A percentile compares a stretch with the other conserved stretches of the same genome.
phyloP scores from a whole-genome alignment of 148 eudicot genomes.

The Vaccinium corymbosum region DNA sequence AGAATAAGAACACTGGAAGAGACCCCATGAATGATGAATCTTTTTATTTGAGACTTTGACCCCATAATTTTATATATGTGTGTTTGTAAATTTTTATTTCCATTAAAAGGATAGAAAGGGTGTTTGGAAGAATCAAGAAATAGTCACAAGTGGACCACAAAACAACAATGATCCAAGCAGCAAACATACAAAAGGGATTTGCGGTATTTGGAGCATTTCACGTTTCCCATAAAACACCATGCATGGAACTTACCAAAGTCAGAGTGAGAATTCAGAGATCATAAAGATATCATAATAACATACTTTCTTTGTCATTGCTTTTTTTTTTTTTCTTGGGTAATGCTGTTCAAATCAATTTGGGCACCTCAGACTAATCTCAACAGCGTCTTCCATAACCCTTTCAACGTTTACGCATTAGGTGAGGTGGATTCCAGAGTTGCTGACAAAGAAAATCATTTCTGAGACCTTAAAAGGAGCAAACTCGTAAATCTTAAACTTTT shows the following conservation, averaged over 20 bases:
- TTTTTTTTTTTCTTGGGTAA: no score
- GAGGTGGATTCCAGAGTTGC: no score
- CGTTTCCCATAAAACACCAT: slow-evolving; percentile 17
- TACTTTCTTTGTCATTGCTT: slow-evolving; percentile 8
- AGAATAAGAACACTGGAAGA: neutral
- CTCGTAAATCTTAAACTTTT: no score
- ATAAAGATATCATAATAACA: slow-evolving; percentile 16
- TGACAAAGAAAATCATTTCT: no score
- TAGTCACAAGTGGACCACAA: neutral
- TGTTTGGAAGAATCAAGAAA: slow-evolving; percentile 18
- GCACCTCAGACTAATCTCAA: no score
- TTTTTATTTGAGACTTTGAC: neutral
- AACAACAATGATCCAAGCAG: slow-evolving; percentile 1
- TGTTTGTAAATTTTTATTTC: neutral
- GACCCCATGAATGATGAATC: neutral
- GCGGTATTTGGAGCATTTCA: neutral
- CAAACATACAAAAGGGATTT: neutral
- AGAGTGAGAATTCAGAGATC: slow-evolving; percentile 1
- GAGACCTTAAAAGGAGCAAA: no score
- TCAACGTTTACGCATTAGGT: no score
- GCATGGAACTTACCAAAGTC: slow-evolving; percentile 14
- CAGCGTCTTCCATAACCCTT: no score
- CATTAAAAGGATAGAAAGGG: slow-evolving; percentile 10
- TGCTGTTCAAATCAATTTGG: no score
- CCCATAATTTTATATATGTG: neutral